Base-by-base conservation (phyloP, 306 rosid species). In the Cotoneaster glaucophyllus region DNA sequence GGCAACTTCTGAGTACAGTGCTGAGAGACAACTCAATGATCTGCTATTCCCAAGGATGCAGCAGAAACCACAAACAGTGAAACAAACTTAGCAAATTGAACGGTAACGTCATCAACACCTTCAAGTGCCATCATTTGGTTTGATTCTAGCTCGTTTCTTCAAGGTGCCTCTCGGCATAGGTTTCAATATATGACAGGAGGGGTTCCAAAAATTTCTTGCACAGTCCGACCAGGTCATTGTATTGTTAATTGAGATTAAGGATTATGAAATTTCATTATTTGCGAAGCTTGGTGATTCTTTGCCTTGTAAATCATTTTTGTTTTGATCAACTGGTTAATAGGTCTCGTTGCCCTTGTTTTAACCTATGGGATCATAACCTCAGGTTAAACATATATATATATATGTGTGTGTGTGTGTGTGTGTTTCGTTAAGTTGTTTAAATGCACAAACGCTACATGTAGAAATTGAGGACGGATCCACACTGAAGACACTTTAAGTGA, bases 1-100 rank as follows among this genome's bases (percentile, higher is more conserved):
- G 99, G 99, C 93, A 22, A 86, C 85, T 2, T 95, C 99, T 0
- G 97, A 92, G 73, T 92, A 87, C 78, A 74, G 96, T 64, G 99
- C 99, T 0, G 97, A 95, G 87, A 89, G 92, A 76, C 96, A 87
- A 56, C 90, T 95, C 75, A 90, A 90, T 80, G 93, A 92, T 81
- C 59, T 92, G 73, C 77, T 95, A 44, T 92, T 95, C 82, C 90
- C 97, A 41, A 87, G 87, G 84, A 85, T 39, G 59, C 90, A 82
- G 57, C 87, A 88, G 32, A 92, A 83, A 86, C 86, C 83, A 67
- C 93, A 79, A 80, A 89, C 83, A 76, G 48, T 73, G 83, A 89
- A 86, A 86, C 95, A 89, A 80, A 70, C 91, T 11, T 82, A 86
- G 72, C 93, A 84, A 78, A 93, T 77, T 44, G 95, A 88, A 78